Evolutionary conservation across 768 basidiomycete genomes (phyloP), one percentile per base, ranked within the genome.

Genomic region (Tubosaeta sp.): DNA sequence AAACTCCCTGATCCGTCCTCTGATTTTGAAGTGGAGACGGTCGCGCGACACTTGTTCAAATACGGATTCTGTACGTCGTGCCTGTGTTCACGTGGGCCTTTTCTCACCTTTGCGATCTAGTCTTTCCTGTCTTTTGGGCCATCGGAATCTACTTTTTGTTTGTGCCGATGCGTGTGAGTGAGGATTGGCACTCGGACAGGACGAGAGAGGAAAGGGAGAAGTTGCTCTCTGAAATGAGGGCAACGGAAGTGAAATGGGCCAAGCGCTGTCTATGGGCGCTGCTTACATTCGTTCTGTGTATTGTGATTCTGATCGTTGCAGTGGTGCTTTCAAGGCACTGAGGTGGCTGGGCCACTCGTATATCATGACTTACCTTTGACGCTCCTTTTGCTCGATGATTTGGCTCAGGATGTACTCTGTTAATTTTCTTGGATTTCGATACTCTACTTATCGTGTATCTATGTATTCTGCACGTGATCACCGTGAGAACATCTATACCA

Each of bases 91-190:
- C 29, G 29, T 29, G 29, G 9, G 9, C 9, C 29, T 29, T 6
- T 29, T 2, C 29, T 29, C 9, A 29, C 5, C 29, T 29, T 4
- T 5, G 6, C 13, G 43, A 13, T 17, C 6, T 16, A 85, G 83
- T 84, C 46, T 84, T 84, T 63, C 80, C 79, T 3, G 71, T 78
- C 37, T 84, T 85, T 64, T 84, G 83, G 83, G 71, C 77, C 42
- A 69, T 83, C 49, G 82, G 83, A 19, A 72, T 76, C 26, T 71
- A 79, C 61, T 80, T 85, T 58, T 73, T 84, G 17, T 64, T 78
- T 43, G 76, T 75, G 7, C 81, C 83, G 10, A 65, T 84, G 45
- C 78, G 73, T 37, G 61, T 66, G 46, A 72, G 76, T 34, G 74
- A 76, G 13, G 71, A 75, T 13, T 84, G 83, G 83, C 71, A 82